Evolutionary conservation across 441 rosid genomes (phyloP), one percentile per base, ranked within the genome.

Genomic region (Gossypium gossypioides): DNA sequence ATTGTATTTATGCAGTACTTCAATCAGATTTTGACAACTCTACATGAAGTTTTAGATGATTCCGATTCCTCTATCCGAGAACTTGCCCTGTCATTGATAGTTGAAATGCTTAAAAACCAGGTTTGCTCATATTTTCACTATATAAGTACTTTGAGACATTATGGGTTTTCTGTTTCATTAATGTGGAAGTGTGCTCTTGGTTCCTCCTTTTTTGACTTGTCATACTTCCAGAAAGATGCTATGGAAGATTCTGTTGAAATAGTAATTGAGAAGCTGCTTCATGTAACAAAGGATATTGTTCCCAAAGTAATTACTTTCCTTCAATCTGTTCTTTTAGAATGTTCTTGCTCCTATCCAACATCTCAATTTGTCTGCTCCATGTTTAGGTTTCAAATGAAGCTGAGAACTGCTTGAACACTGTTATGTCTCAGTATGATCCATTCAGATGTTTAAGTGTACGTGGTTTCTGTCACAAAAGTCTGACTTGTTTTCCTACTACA

Each of bases 11-110:
- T 78, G 82, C 93, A 96, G 98, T 93, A 91, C 84, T 96, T 92
- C 87, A 96, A 92, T 86, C 99, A 91, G 85, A 96, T 96, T 81
- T 83, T 96, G 86, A 89, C 97, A 57, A 91, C 90, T 67, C 96
- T 93, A 75, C 99, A 91, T 75, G 98, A 96, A 84, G 90, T 91
- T 79, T 74, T 92, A 70, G 98, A 96, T 83, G 89, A 86, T 59
- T 76, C 89, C 34, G 94, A 92, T 79, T 83, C 84, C 65, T 81
- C 97, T 55, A 79, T 90, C 72, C 87, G 89, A 51, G 98, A 93
- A 80, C 84, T 87, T 80, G 84, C 91, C 65, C 83, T 96, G 74
- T 87, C 88, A 24, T 78, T 92, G 85, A 88, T 96, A 40, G 79
- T 79, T 48, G 96, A 91, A 79, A 89, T 93, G 96, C 89, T 96